Base-by-base conservation (phyloP, 2,329 filamentous ascomycete species). In the Aspergillus brasiliensis region DNA sequence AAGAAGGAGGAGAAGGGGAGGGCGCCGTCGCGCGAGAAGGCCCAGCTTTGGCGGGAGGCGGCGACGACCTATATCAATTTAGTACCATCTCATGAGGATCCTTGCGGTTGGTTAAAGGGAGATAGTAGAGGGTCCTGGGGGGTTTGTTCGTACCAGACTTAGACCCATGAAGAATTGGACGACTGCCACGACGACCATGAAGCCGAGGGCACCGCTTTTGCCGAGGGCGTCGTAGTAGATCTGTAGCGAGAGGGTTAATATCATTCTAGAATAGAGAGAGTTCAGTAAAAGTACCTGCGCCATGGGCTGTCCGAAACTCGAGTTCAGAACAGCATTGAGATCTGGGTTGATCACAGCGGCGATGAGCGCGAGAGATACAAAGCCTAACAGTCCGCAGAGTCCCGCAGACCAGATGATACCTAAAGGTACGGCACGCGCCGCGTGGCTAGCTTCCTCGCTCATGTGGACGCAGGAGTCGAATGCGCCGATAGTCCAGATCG, bases 91-190 rank as follows among this genome's bases (percentile, higher is more conserved):
- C 11, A 15, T 6, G 4, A 34, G 10, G n/a, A n/a, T n/a, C n/a
- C n/a, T n/a, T n/a, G n/a, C n/a, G n/a, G n/a, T n/a, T n/a, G n/a
- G n/a, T n/a, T n/a, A n/a, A n/a, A n/a, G n/a, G n/a, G n/a, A n/a
- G n/a, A n/a, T n/a, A n/a, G n/a, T n/a, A n/a, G n/a, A n/a, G n/a
- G n/a, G n/a, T n/a, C n/a, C n/a, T n/a, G 28, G 3, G 3, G 28
- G 28, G 31, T 13, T 28, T 19, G 28, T 28, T 11, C 6, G 15
- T 52, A 75, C 74, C 51, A 86, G 82, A 25, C 81, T 84, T 2
- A 86, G 72, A 0, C 84, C 84, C 83, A 87, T 87, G 37, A 87
- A 76, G 69, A 85, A 88, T 67, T 88, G 85, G 1, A 86, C 83
- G 47, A 85, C 80, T 64, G 86, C 83, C 17, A 87, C 73, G 1